These are phyloP conservation scores for Carex scoparia DNA, from an alignment of 176 grass and related monocot species.

Conservation along the genomic window DNA sequence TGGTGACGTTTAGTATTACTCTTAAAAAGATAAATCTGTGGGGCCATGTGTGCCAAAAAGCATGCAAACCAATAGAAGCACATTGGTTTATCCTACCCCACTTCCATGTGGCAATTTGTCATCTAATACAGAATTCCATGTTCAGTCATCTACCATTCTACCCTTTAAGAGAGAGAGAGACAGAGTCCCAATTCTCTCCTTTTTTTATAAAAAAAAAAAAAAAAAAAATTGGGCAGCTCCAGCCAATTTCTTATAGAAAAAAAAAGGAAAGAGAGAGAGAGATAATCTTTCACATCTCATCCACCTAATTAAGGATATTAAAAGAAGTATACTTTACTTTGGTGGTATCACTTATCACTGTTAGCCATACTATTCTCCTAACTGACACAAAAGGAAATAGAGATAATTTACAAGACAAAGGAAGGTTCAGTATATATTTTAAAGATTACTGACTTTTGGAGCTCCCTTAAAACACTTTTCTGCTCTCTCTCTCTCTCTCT, in stretches of 20 bases:
- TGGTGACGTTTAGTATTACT: neutral
- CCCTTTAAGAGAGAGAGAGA: neutral
- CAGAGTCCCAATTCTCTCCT: neutral
- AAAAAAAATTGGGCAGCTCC: neutral
- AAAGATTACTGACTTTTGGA: constrained; percentile 27
- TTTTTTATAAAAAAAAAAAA: neutral
- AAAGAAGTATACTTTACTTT: neutral
- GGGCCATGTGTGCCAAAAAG: neutral
- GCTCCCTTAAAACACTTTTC: constrained; percentile 8
- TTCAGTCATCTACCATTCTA: constrained; percentile 15
- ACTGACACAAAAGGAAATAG: neutral
- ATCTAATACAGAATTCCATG: constrained; percentile 20
- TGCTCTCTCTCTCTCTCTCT: neutral
- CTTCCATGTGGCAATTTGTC: constrained; percentile 28
- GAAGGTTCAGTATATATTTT: neutral
- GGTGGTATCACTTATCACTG: constrained; percentile 5
- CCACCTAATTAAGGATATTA: constrained; percentile 26
- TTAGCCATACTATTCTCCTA: constrained; percentile 11
- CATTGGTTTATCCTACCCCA: neutral
- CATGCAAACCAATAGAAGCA: constrained; percentile 15
- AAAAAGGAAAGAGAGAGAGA: neutral
- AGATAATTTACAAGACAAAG: neutral
- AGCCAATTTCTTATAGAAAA: neutral
- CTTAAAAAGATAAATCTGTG: neutral
- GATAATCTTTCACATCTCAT: constrained; percentile 1